Evolutionary conservation across 2,329 filamentous ascomycete species (phyloP), one percentile per base, ranked within the genome.

Genomic region (Clarireedia paspali): DNA sequence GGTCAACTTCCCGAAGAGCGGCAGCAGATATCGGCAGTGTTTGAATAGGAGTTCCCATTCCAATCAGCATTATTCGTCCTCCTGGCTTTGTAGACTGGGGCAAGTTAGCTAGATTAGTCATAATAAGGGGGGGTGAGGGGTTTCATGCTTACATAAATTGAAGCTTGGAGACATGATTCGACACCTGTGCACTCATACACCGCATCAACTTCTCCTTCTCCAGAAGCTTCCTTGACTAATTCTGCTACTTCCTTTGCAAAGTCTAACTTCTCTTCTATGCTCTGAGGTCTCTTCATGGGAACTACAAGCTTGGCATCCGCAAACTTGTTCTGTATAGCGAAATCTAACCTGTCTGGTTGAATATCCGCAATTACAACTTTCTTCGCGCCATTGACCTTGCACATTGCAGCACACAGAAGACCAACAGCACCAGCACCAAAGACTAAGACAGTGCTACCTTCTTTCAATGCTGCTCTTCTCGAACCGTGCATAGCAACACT

Each of bases 391-490:
- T 89, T 89, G 0, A 91, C 91, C 59, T 67, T 68, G 44, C 55
- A 58, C 62, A 69, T 67, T 7, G 67, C 68, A 10, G 68, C 68
- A 45, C 63, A 67, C 12, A 70, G 58, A 57, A 97, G 79, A 38
- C 92, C 94, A 65, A 97, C 96, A 40, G 94, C 92, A 0, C 92
- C 94, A 2, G 94, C 94, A 59, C 94, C 92, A 68, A 92, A 95
- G 61, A 97, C 82, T 42, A 97, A 76, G 45, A 95, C 85, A 1
- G 89, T 84, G 71, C 96, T 91, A 57, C 89, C 90, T 23, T 95
- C 79, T 56, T 81, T 80, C 62, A 96, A 79, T 57, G 83, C 81
- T 51, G 90, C 89, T 59, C 92, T 80, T 70, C 95, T 87, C 71
- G 96, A 81, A 12, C 88, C 92, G 9, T 92, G 92, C 26, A 99